Evolutionary conservation across 768 basidiomycete species (phyloP).

Genomic region (Pleurotus citrinopileatus): DNA sequence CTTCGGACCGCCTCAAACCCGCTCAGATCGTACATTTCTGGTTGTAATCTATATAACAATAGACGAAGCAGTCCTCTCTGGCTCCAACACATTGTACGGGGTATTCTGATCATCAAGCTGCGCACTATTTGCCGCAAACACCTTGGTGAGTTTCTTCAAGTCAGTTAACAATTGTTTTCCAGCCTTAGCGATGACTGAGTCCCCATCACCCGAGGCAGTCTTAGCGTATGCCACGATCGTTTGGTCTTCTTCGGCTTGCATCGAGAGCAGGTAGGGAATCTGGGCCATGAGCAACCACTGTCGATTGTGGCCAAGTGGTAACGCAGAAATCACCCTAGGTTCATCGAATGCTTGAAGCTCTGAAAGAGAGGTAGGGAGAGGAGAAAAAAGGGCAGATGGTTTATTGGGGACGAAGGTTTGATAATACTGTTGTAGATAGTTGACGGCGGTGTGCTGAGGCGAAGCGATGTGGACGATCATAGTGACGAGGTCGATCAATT

Average conservation of each 20-base stretch:
- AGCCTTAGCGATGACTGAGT: constrained; percentile 15
- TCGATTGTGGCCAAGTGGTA: constrained; percentile 19
- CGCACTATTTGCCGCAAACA: constrained; percentile 16
- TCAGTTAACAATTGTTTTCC: constrained; percentile 23
- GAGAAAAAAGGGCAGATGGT: constrained; percentile 23
- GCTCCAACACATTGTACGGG: constrained; percentile 26
- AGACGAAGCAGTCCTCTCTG: constrained; percentile 21
- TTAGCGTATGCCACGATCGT: constrained; percentile 24
- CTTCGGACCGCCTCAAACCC: no score
- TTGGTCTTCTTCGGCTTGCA: constrained; percentile 21
- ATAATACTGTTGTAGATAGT: constrained; percentile 32
- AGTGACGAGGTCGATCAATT: constrained; percentile 24
- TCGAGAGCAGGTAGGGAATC: constrained; percentile 26
- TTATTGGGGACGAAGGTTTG: constrained; percentile 29
- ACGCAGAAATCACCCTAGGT: constrained; percentile 18
- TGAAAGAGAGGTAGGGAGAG: constrained; percentile 19
- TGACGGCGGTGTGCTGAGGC: constrained; percentile 30
- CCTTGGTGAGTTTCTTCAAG: constrained; percentile 15
- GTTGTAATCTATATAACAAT: constrained; percentile 26
- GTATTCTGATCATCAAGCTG: constrained; percentile 28
- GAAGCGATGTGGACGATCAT: constrained; percentile 31
- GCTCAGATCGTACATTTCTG: no score
- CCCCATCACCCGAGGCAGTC: constrained; percentile 5
- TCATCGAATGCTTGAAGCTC: constrained; percentile 19
- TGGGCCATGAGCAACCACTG: constrained; percentile 28